Evolutionary conservation across 2,329 filamentous ascomycete species (phyloP).

Genomic region (Hypoxylon sp.): DNA sequence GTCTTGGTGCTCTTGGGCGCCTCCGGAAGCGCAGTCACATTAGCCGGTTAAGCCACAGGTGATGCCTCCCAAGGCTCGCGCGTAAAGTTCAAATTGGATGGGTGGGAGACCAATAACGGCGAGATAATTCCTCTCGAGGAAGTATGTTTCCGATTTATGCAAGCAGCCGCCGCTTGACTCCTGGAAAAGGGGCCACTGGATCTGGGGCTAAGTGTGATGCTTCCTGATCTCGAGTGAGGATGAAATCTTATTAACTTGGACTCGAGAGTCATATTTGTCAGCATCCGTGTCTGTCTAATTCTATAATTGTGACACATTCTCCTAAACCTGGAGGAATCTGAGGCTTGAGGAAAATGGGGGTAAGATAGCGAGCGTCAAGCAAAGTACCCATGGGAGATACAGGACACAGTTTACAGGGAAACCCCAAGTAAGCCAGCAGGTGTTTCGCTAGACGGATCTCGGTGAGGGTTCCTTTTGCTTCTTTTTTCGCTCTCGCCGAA

Average conservation of each 20-base stretch:
- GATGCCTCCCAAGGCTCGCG: slow-evolving; percentile 22
- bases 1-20: slow-evolving; percentile 11
- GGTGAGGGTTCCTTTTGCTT: slow-evolving; percentile 37
- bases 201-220: slow-evolving; percentile 39
- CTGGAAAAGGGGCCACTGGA: slow-evolving; percentile 44
- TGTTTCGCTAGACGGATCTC: slow-evolving; percentile 27
- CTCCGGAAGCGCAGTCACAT: slow-evolving; percentile 33
- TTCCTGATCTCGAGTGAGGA: slow-evolving; percentile 45
- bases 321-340: not conserved
- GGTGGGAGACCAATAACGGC: slow-evolving; percentile 18
- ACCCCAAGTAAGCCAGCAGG: slow-evolving; percentile 23
- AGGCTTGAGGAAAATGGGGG: not conserved
- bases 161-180: slow-evolving; percentile 43
- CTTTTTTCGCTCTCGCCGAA: slow-evolving; percentile 30
- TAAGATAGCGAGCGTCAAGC: slow-evolving; percentile 17
- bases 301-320: slow-evolving; percentile 17
- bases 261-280: slow-evolving; percentile 18
- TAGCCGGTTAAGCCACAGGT: slow-evolving; percentile 26
- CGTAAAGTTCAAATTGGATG: slow-evolving; percentile 23
- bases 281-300: slow-evolving; percentile 10
- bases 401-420: slow-evolving; percentile 28
- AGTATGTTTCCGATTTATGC: slow-evolving; percentile 46
- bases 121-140: slow-evolving; percentile 29
- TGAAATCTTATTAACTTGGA: slow-evolving; percentile 20
- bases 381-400: slow-evolving; percentile 17